Evolutionary conservation across 345 rosid genomes (phyloP).

Genomic region (Eucalyptus shirleyi): DNA sequence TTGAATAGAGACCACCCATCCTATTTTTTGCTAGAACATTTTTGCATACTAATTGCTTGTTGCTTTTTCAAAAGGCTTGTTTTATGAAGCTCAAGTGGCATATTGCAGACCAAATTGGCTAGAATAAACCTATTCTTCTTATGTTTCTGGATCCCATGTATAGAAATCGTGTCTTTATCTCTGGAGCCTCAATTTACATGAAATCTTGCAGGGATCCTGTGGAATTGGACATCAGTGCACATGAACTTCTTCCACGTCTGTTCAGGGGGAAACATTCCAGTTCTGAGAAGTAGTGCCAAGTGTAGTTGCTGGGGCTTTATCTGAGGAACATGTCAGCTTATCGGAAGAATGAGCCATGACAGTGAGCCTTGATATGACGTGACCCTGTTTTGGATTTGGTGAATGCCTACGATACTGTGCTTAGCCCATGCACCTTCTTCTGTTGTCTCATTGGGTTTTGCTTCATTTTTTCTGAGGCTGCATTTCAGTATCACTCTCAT

Average conservation of each 20-base stretch:
- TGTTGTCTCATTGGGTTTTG: not conserved
- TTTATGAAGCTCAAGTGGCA: not conserved
- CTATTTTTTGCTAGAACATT: not conserved
- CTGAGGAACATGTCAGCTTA: not conserved
- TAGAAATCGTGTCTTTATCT: not conserved
- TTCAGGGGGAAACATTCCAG: constrained; percentile 44
- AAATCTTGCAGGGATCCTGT: constrained; percentile 71
- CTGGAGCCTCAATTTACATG: not conserved
- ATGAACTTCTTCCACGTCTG: constrained; percentile 80
- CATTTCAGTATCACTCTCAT: not conserved
- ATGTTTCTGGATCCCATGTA: not conserved
- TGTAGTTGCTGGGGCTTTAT: not conserved
- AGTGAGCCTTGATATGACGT: not conserved
- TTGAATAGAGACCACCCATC: not conserved
- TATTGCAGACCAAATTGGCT: not conserved
- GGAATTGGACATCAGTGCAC: constrained; percentile 50
- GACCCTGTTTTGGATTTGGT: not conserved
- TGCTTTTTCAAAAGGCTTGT: not conserved
- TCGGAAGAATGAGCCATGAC: not conserved
- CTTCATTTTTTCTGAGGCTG: not conserved
- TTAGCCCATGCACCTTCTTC: not conserved
- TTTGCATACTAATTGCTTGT: not conserved
- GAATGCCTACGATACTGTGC: not conserved
- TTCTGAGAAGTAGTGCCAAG: constrained; percentile 8
- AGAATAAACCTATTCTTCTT: not conserved